Conservation (phyloP, 306 rosid species). For the Argentina anserina region DNA sequence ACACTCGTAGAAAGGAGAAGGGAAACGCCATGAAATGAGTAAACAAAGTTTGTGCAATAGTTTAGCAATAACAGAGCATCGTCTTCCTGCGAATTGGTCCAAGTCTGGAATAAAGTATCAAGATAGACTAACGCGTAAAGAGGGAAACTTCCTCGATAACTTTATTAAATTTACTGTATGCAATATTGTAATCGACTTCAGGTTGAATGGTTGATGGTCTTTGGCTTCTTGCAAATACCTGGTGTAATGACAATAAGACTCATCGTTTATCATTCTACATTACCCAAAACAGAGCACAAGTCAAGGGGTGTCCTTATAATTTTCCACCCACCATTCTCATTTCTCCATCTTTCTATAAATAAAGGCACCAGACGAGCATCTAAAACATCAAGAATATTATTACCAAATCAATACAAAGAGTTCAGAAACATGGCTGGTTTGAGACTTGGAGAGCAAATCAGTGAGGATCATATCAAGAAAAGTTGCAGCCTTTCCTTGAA, state of each 20-base stretch:
- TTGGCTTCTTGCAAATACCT: background rate
- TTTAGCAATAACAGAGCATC: no score
- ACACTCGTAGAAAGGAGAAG: no score
- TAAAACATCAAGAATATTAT: background rate
- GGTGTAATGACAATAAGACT: background rate
- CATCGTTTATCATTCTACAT: background rate
- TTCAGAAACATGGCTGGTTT: slow-evolving; percentile 28
- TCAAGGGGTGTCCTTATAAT: background rate
- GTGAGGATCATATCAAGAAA: slow-evolving; percentile 34
- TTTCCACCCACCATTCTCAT: background rate
- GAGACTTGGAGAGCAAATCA: slow-evolving; percentile 32
- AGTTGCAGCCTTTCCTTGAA: slow-evolving; percentile 35
- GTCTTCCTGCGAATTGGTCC: no score
- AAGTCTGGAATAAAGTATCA: no score
- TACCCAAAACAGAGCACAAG: background rate
- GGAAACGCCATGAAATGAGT: no score
- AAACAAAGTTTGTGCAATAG: no score
- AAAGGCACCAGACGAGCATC: background rate
- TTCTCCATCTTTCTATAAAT: background rate
- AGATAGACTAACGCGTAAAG: background rate
- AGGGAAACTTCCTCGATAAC: background rate
- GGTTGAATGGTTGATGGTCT: background rate
- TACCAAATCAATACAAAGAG: background rate
- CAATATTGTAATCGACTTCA: background rate
- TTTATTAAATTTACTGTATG: no score